Evolutionary conservation across 75 land plant species (phyloP).

Genomic region (Cryptomeria japonica): DNA sequence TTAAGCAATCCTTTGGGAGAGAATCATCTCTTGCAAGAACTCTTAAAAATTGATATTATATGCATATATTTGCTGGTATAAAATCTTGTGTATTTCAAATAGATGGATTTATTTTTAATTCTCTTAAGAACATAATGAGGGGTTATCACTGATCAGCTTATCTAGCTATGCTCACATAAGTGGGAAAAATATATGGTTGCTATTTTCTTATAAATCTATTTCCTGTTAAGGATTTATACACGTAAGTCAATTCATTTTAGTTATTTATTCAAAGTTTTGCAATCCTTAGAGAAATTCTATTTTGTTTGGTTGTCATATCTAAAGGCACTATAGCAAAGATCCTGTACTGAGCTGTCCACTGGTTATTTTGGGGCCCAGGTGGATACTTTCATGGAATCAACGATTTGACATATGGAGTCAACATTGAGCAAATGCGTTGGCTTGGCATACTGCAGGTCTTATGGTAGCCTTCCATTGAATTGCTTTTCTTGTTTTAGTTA

Average conservation of each 20-base stretch:
- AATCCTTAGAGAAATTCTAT: not conserved
- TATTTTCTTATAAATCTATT: not conserved
- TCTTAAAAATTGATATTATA: not conserved
- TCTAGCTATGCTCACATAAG: not conserved
- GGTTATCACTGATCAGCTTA: not conserved
- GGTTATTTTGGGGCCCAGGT: conserved; percentile 34
- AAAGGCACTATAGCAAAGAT: not conserved
- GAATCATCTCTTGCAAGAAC: not conserved
- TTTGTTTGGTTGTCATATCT: not conserved
- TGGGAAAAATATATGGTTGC: not conserved
- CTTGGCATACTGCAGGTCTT: conserved; percentile 75
- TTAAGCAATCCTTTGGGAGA: not conserved
- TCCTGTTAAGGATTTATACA: not conserved
- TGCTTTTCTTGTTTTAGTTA: not conserved
- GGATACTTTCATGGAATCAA: conserved; percentile 66
- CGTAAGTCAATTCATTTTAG: not conserved
- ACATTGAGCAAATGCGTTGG: conserved; percentile 51
- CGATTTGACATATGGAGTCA: conserved; percentile 66
- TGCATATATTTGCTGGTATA: not conserved
- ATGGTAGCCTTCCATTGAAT: conserved; percentile 4
- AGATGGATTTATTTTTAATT: not conserved
- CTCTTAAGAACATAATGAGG: not conserved
- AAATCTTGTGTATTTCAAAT: not conserved
- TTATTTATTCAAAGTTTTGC: not conserved
- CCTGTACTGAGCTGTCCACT: not conserved